phyloP scores from a whole-genome alignment of 345 rosid species.

The Eutrema heterophyllum region DNA sequence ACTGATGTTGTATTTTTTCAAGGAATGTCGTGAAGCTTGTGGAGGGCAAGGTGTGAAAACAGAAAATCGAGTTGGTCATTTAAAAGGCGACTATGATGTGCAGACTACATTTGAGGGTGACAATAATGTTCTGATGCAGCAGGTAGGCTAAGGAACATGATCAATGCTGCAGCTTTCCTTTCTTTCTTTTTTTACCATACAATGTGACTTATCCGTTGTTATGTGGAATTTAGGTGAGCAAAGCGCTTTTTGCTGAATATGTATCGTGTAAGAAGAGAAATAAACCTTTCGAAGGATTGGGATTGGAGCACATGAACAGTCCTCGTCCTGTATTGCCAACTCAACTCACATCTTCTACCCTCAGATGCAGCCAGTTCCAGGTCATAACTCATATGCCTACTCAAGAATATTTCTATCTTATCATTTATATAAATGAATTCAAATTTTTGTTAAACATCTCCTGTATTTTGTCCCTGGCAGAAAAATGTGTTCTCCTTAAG shows the following conservation, averaged over 20 bases:
- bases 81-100: constrained; percentile 85
- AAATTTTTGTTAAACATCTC: background rate
- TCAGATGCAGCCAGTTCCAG: constrained; percentile 73
- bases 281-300: constrained; percentile 60
- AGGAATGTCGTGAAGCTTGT: constrained; percentile 99
- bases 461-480: constrained; percentile 35
- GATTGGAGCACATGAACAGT: constrained; percentile 81
- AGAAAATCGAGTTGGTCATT: constrained; percentile 79
- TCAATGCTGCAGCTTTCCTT: background rate
- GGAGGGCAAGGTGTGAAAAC: constrained; percentile 96
- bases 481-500: constrained; percentile 59
- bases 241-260: constrained; percentile 83
- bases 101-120: constrained; percentile 96
- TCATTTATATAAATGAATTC: background rate
- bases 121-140: constrained; percentile 90
- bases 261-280: constrained; percentile 58
- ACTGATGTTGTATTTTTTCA: background rate
- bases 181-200: background rate
- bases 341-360: constrained; percentile 59
- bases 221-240: constrained; percentile 62
- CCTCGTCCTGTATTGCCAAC: constrained; percentile 60
- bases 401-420: background rate
- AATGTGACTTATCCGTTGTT: background rate
- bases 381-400: constrained; percentile 26
- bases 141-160: constrained; percentile 43